These are phyloP conservation scores for Sporothrix curviconia DNA, from an alignment of 2,329 filamentous ascomycete species.

Conservation along the genomic window DNA sequence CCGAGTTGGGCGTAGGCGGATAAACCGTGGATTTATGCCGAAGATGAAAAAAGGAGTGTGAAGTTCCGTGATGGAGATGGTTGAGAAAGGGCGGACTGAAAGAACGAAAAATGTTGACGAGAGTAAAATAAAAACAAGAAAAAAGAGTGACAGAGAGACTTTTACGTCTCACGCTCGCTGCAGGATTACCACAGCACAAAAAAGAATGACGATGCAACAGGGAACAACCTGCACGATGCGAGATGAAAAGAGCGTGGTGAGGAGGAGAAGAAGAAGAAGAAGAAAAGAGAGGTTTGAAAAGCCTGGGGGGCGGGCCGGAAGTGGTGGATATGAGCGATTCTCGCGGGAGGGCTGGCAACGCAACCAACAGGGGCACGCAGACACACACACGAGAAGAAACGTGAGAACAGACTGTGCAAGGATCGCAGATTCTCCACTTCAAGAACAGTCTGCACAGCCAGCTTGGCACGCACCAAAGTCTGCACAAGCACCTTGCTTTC, in stretches of 20 bases:
- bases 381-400: not conserved
- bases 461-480: not conserved
- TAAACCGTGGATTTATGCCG: not conserved
- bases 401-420: not conserved
- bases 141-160: not conserved
- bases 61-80: not conserved
- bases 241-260: conserved; percentile 3
- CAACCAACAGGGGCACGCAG: not conserved
- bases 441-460: too few species aligned
- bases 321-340: conserved; percentile 1
- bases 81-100: not conserved
- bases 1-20: not conserved
- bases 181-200: not conserved
- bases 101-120: not conserved
- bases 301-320: not conserved
- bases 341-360: not conserved
- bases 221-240: conserved; percentile 11
- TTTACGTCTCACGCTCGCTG: conserved; percentile 16
- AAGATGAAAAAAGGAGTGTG: not conserved
- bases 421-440: too few species aligned
- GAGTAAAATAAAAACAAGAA: not conserved
- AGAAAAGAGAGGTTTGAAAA: conserved; percentile 2
- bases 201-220: conserved; percentile 6
- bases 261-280: not conserved
- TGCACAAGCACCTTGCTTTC: not conserved